These are phyloP conservation scores for Xylariomycetidae sp. DNA, from an alignment of 2,329 filamentous ascomycete genomes.

Conservation along the genomic window DNA sequence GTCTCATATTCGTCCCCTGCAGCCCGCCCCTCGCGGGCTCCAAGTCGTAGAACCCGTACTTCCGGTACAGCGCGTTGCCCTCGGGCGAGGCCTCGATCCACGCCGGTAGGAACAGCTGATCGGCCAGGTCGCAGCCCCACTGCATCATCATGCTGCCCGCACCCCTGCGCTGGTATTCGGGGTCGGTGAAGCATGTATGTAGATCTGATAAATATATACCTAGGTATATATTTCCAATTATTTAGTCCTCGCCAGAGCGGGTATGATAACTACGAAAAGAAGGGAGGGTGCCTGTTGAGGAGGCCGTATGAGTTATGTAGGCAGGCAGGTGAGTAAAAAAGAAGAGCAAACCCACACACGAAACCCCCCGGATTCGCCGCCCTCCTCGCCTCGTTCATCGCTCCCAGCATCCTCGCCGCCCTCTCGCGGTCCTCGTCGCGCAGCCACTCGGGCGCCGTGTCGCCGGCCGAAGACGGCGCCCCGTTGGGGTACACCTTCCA, in stretches of 20 bases:
- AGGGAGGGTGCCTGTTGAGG: no score
- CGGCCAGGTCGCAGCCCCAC: constrained; percentile 32
- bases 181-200: constrained; percentile 33
- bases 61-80: constrained; percentile 30
- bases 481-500: constrained; percentile 30
- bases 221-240: no score
- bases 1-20: constrained; percentile 5
- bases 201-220: no score
- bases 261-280: not conserved
- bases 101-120: constrained; percentile 28
- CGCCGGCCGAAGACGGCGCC: constrained; percentile 12
- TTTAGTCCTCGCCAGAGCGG: no score
- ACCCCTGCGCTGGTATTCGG: constrained; percentile 32
- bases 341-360: constrained; percentile 27
- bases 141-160: constrained; percentile 29
- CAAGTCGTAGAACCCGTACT: constrained; percentile 27
- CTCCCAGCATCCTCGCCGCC: constrained; percentile 27
- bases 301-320: no score
- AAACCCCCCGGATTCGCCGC: constrained; percentile 23
- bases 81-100: constrained; percentile 32
- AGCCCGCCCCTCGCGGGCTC: constrained; percentile 17
- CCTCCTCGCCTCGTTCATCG: constrained; percentile 26
- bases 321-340: no score
- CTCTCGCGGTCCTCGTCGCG: constrained; percentile 29
- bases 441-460: constrained; percentile 16